Evolutionary conservation across 345 rosid species (phyloP), one percentile per base, ranked within the genome.

Genomic region (Pugionium cornutum): DNA sequence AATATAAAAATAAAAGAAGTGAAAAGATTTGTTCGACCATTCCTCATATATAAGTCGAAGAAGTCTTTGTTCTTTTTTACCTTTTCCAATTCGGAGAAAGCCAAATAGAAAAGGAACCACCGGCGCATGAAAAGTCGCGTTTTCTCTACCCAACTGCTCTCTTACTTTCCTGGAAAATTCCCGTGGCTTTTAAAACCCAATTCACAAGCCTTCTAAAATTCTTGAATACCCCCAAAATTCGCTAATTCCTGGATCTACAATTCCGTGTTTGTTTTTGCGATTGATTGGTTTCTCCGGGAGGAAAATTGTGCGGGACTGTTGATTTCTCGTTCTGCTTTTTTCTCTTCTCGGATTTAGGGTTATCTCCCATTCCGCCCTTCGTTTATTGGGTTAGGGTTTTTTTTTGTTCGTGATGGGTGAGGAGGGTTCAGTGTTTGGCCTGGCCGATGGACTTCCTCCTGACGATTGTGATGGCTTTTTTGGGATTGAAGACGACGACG

Each of bases 351-450:
- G 60, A 62, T 48, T 45, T 65, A 69, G 78, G 64, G 54, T 64
- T 68, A 47, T 32, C 32, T 3, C 9, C 30, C 5, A 2, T 30
- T 7, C 11, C 6, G 1, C 4, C 9, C 46, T 18, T 5, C 26
- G 9, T 11, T 9, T 44, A 11, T 53, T 46, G 47, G 56, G 8
- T 33, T 49, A 69, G 75, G 64, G 42, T 56, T 66, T 61, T 35
- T 26, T 61, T 35, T 26, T 33, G 28, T 77, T 47, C 75, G 61
- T 52, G 78, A 78, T 80, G 81, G 76, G 48, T 59, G 82, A 74
- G 3, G 76, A 64, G 37, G 64, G 70, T 67, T 25, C 66, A 39
- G 51, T 39, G 53, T 50, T 51, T 55, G 76, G 51, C 57, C 2
- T 66, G 0, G 35, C n/a, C 27, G 73, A 40, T 34, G 80, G 67